Conservation (phyloP, 1,284 basidiomycete genomes). For the Ceratobasidium sp. region DNA sequence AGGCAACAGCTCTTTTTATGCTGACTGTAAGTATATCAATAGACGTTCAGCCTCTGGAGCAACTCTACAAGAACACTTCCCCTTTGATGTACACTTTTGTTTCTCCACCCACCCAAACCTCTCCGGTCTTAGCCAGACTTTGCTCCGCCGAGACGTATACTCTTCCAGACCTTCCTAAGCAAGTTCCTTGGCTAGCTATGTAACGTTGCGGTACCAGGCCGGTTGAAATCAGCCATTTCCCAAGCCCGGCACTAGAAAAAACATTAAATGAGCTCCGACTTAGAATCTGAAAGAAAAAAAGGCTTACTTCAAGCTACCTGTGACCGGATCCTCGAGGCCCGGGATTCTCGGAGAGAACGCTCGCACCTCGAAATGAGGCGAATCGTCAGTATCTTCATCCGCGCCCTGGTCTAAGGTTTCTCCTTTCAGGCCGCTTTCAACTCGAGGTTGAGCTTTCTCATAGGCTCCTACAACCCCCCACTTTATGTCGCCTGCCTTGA, state of each 20-base stretch:
- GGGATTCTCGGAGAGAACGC: conserved; percentile 24
- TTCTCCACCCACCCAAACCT: conserved; percentile 35
- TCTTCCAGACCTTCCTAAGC: conserved; percentile 28
- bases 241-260: conserved; percentile 25
- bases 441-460: conserved; percentile 18
- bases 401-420: not conserved
- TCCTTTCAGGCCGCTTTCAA: conserved; percentile 13
- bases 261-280: not conserved
- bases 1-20: too few relatives aligned
- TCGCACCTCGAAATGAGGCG: conserved; percentile 36
- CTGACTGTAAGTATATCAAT: too few relatives aligned
- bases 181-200: conserved; percentile 39
- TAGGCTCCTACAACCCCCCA: conserved; percentile 38
- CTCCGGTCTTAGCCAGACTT: not conserved
- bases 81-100: conserved; percentile 25
- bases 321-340: conserved; percentile 30
- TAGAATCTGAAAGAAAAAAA: not conserved
- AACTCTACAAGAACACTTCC: conserved; percentile 11
- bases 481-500: not conserved
- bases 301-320: conserved; percentile 32
- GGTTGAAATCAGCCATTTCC: conserved; percentile 33
- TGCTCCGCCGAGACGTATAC: conserved; percentile 36
- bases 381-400: not conserved
- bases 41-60: too few relatives aligned
- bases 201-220: conserved; percentile 30